Conservation (phyloP, 805 yeast genomes). For the Metschnikowia sp. region DNA sequence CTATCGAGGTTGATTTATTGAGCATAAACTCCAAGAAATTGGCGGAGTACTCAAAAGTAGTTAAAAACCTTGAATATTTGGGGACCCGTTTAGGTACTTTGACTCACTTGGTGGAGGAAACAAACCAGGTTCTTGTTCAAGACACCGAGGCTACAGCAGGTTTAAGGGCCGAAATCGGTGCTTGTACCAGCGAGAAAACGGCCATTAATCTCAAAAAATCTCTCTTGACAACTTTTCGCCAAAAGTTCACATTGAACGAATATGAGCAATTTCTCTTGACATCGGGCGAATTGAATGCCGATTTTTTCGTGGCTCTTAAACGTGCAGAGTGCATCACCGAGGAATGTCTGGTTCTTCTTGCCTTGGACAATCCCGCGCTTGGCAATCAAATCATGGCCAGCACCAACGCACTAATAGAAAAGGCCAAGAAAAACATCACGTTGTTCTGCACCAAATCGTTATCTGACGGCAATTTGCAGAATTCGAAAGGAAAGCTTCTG, state of each 20-base stretch:
- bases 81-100: constrained; percentile 13
- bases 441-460: constrained; percentile 32
- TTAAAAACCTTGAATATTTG: constrained; percentile 22
- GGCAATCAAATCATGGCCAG: constrained; percentile 65
- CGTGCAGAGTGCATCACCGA: constrained; percentile 64
- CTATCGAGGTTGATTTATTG: constrained; percentile 57
- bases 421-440: constrained; percentile 29
- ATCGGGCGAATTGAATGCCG: constrained; percentile 44
- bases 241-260: constrained; percentile 64
- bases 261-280: constrained; percentile 63
- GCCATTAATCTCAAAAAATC: constrained; percentile 47
- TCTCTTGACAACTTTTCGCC: constrained; percentile 51
- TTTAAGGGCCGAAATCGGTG: constrained; percentile 24
- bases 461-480: constrained; percentile 27
- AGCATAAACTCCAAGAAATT: constrained; percentile 44
- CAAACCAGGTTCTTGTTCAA: constrained; percentile 38
- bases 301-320: constrained; percentile 57
- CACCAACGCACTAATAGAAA: constrained; percentile 49
- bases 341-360: constrained; percentile 66
- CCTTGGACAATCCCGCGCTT: constrained; percentile 61
- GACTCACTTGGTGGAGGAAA: constrained; percentile 22
- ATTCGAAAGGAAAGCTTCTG: constrained; percentile 22
- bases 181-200: constrained; percentile 29
- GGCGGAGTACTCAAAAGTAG: constrained; percentile 32
- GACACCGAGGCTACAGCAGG: constrained; percentile 21